Percentiles rank a stretch among this genome's conserved stretches.
These are phyloP conservation scores for Talaromyces funiculosus DNA, from an alignment of 2,329 filamentous ascomycete genomes.

Conservation along the genomic window DNA sequence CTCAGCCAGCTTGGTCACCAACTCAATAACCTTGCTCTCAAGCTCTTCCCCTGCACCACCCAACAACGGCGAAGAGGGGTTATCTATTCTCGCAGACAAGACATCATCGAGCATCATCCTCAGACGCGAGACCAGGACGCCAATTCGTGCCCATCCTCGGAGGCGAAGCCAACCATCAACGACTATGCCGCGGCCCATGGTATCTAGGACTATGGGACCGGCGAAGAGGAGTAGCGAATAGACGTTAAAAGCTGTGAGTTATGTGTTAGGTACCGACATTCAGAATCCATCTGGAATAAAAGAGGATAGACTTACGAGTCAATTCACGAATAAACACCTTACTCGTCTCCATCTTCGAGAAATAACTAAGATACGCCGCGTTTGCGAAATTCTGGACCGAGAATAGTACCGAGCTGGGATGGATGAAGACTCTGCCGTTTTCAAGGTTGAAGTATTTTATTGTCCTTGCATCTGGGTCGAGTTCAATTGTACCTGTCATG, in stretches of 20 bases:
- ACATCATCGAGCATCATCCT: constrained; percentile 81
- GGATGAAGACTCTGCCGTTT: constrained; percentile 83
- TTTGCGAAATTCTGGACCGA: constrained; percentile 71
- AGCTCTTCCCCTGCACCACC: constrained; percentile 7
- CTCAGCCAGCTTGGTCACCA: constrained; percentile 77
- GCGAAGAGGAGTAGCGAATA: constrained; percentile 85
- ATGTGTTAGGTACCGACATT: neutral
- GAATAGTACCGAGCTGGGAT: constrained; percentile 83
- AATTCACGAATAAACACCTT: constrained; percentile 90
- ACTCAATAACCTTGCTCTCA: constrained; percentile 56
- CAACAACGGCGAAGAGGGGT: constrained; percentile 43
- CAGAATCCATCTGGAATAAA: neutral
- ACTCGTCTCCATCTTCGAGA: constrained; percentile 82
- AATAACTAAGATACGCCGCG: constrained; percentile 79
- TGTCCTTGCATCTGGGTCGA: constrained; percentile 84
- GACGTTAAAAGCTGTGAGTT: constrained; percentile 68
- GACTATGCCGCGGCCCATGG: constrained; percentile 74
- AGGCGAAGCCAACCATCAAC: constrained; percentile 88
- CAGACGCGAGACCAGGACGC: constrained; percentile 77
- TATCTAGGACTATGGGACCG: constrained; percentile 79
- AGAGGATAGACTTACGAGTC: constrained; percentile 59
- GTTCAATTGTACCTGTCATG: constrained; percentile 80
- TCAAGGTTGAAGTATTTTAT: constrained; percentile 92
- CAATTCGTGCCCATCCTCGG: constrained; percentile 89
- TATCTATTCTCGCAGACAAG: constrained; percentile 73